Percentiles rank a stretch among this genome's conserved stretches.
Conservation (phyloP, 371 early-diverging fungal genomes). For the Fennellomyces sp. region DNA sequence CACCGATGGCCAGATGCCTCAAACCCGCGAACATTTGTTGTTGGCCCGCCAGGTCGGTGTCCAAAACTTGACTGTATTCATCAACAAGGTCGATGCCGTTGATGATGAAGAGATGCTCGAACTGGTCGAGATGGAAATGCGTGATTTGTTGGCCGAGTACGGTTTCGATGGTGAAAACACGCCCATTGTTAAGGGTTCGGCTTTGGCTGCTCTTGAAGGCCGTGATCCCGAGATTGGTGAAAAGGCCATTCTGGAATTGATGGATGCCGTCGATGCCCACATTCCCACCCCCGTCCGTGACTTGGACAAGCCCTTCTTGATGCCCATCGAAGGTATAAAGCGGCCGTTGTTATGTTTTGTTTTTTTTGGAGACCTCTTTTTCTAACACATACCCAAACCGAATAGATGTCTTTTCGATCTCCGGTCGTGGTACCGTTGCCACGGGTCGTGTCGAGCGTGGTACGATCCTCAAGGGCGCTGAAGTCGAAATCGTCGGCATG, state of each 20-base stretch:
- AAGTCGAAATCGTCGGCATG: conserved; percentile 97
- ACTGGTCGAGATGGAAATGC: conserved; percentile 99
- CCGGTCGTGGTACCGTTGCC: conserved; percentile 98
- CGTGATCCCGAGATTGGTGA: conserved; percentile 92
- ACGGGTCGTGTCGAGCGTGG: conserved; percentile 99
- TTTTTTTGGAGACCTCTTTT: too few species aligned
- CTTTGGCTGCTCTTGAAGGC: conserved; percentile 95
- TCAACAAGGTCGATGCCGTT: conserved; percentile 99
- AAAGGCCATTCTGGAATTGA: conserved; percentile 84
- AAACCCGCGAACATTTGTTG: conserved; percentile 97
- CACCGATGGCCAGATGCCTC: conserved; percentile 95
- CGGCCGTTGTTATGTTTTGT: too few species aligned
- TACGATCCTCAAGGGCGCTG: conserved; percentile 88
- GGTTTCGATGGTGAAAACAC: conserved; percentile 94
- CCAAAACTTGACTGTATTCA: conserved; percentile 93
- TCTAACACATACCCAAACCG: too few species aligned
- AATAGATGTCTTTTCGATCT: conserved; percentile 96
- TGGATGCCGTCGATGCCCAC: conserved; percentile 92
- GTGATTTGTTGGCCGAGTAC: conserved; percentile 90
- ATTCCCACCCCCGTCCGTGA: conserved; percentile 96
- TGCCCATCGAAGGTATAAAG: conserved; percentile 95
- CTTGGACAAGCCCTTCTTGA: conserved; percentile 98
- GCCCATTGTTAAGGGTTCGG: conserved; percentile 95
- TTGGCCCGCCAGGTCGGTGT: conserved; percentile 98
- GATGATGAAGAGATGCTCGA: conserved; percentile 98